Evolutionary conservation across 2,329 filamentous ascomycete genomes (phyloP).

Genomic region (Aspergillus sp.): DNA sequence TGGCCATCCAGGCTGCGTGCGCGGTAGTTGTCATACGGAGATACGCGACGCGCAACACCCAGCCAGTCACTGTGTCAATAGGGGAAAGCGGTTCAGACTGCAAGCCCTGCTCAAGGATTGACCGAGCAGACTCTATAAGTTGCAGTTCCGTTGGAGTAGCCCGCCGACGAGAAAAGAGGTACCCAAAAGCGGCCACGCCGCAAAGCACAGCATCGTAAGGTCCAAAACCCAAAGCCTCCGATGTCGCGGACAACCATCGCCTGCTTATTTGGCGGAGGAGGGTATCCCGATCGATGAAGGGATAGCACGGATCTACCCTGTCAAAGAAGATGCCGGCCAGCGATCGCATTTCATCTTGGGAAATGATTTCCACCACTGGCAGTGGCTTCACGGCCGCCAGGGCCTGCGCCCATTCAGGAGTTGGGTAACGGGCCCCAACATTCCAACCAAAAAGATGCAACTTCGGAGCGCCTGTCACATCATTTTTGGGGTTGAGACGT

Average conservation of each 20-base stretch:
- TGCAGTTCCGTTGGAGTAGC: constrained; percentile 45
- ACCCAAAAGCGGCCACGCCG: constrained; percentile 57
- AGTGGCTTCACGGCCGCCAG: constrained; percentile 15
- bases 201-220: constrained; percentile 52
- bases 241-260: constrained; percentile 24
- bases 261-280: constrained; percentile 31
- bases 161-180: constrained; percentile 50
- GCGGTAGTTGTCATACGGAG: constrained; percentile 55
- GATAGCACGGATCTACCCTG: constrained; percentile 55
- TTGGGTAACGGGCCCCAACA: constrained; percentile 29
- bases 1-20: constrained; percentile 56
- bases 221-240: constrained; percentile 21
- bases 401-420: constrained; percentile 9
- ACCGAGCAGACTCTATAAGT: constrained; percentile 48
- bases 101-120: constrained; percentile 46
- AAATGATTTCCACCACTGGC: constrained; percentile 49
- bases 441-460: constrained; percentile 61
- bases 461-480: constrained; percentile 54
- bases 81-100: constrained; percentile 26
- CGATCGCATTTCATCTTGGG: constrained; percentile 48
- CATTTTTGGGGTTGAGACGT: constrained; percentile 53
- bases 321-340: constrained; percentile 53
- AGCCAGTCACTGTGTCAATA: constrained; percentile 38
- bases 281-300: constrained; percentile 43
- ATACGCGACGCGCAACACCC: constrained; percentile 56